Percentiles rank a stretch among this genome's conserved stretches.
These are phyloP conservation scores for Neoarthrinium moseri DNA, from an alignment of 2,329 filamentous ascomycete species.

Conservation along the genomic window DNA sequence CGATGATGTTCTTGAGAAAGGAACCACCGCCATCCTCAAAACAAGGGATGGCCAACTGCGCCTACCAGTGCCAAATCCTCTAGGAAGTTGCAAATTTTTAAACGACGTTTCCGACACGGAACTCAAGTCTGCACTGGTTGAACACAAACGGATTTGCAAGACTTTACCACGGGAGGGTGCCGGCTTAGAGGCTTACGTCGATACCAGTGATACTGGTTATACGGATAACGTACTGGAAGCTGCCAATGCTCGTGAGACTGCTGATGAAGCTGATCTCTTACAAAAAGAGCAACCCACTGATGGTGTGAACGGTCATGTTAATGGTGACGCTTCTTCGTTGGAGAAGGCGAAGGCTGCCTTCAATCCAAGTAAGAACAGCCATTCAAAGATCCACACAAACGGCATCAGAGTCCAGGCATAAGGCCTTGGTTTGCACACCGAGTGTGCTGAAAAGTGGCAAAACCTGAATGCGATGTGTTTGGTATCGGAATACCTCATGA, in stretches of 20 bases:
- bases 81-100: constrained; percentile 66
- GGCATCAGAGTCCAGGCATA: constrained; percentile 24
- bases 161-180: constrained; percentile 62
- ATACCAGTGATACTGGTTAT: constrained; percentile 66
- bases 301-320: not conserved
- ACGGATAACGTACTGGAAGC: constrained; percentile 39
- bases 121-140: constrained; percentile 57
- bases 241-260: constrained; percentile 28
- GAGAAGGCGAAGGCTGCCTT: constrained; percentile 10
- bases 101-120: constrained; percentile 65
- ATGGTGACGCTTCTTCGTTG: constrained; percentile 8
- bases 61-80: constrained; percentile 66
- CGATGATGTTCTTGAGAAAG: constrained; percentile 62
- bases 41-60: constrained; percentile 68
- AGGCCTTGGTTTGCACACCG: no score
- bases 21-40: constrained; percentile 67
- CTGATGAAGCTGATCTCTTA: constrained; percentile 14
- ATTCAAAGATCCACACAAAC: constrained; percentile 11
- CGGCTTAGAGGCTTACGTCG: constrained; percentile 68
- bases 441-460: no score
- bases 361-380: constrained; percentile 11
- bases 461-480: no score
- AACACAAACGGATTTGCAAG: constrained; percentile 65
- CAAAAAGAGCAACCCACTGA: constrained; percentile 1
- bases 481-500: no score